Conservation (phyloP, 108 stramenopile genomes). For the Cylindrotheca fusiformis region DNA sequence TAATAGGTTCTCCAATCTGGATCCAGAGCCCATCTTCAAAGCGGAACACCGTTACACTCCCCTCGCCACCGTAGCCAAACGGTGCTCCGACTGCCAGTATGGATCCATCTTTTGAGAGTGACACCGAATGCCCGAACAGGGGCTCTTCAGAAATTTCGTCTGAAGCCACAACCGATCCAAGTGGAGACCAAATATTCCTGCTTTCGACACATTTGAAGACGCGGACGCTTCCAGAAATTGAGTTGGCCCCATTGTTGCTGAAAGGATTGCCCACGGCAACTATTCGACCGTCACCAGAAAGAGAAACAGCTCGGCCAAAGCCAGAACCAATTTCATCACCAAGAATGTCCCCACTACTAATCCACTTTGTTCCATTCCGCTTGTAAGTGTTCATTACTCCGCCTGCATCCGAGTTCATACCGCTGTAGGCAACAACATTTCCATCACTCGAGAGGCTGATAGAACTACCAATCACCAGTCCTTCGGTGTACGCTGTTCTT, state of each 20-base stretch:
- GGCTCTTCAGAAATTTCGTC: no score
- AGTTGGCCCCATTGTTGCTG: conserved; percentile 16
- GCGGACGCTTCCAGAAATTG: conserved; percentile 21
- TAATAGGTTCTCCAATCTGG: background rate
- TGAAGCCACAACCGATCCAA: conserved; percentile 13
- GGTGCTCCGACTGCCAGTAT: background rate
- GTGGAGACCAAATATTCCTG: background rate
- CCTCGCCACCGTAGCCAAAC: conserved; percentile 1
- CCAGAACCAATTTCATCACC: background rate
- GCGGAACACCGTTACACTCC: background rate
- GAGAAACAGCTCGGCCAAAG: conserved; percentile 25
- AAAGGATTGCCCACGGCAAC: conserved; percentile 30
- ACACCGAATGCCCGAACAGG: no score
- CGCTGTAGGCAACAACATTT: no score
- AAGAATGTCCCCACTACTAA: no score
- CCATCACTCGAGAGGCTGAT: no score
- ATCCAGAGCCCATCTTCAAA: background rate
- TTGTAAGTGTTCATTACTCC: no score
- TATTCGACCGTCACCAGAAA: conserved; percentile 31
- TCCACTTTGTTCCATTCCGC: no score
- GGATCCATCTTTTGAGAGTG: no score
- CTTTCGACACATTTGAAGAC: conserved; percentile 11
- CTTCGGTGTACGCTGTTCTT: no score
- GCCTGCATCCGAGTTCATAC: no score
- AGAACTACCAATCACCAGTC: no score